Conservation (phyloP, 2,329 filamentous ascomycete species). For the Metarhizium album region DNA sequence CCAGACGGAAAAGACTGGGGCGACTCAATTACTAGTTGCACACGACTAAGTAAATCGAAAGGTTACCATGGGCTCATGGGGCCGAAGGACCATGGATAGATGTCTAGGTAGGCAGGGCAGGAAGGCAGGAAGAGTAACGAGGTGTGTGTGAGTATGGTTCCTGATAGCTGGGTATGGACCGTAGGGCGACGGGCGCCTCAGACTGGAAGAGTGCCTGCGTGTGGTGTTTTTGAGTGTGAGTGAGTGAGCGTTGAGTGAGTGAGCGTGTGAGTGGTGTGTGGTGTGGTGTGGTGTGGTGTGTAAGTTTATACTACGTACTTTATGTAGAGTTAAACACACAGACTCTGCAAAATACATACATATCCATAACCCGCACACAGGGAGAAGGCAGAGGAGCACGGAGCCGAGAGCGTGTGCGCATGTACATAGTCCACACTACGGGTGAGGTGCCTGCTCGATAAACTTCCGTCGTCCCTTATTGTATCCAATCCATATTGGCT, state of each 20-base stretch:
- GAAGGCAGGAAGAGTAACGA: conserved; percentile 3
- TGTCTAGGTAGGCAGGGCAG: too few species aligned
- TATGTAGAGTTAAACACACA: neutral
- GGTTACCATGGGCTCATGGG: conserved; percentile 5
- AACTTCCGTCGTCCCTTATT: neutral
- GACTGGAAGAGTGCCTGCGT: neutral
- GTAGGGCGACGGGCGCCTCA: neutral
- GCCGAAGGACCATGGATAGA: neutral
- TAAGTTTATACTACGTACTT: too few species aligned
- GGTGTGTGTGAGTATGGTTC: conserved; percentile 8
- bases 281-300: too few species aligned
- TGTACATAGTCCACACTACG: neutral
- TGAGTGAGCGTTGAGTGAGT: too few species aligned
- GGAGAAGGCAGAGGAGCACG: neutral
- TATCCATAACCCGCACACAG: neutral
- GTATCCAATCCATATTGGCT: neutral
- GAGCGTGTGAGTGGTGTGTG: too few species aligned
- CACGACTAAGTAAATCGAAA: conserved; percentile 4
- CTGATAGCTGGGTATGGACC: conserved; percentile 4
- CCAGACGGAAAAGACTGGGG: conserved; percentile 4
- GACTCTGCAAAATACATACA: neutral
- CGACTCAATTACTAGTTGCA: neutral
- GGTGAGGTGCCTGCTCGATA: neutral
- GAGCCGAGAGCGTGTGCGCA: neutral
- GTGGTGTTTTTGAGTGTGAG: neutral